phyloP scores from a whole-genome alignment of 148 eudicot genomes.

The Rhododendron henanense region DNA sequence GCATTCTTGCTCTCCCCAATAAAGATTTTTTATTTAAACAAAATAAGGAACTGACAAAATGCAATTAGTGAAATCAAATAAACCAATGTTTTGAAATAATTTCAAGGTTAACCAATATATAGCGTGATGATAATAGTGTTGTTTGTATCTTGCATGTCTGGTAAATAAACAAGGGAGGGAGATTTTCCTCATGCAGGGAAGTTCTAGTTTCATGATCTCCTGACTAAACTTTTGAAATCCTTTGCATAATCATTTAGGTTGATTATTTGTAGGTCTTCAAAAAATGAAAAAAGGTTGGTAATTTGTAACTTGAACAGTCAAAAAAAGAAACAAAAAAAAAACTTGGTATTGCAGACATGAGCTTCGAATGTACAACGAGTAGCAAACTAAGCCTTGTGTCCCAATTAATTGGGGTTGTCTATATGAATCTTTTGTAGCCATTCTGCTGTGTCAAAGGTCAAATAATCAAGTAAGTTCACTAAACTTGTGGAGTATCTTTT shows the following conservation, averaged over 20 bases:
- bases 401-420: too few relatives aligned
- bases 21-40: not conserved
- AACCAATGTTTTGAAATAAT: not conserved
- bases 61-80: slow-evolving; percentile 3
- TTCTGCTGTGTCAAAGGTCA: too few relatives aligned
- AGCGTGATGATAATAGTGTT: not conserved
- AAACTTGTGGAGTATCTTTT: too few relatives aligned
- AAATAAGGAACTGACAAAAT: not conserved
- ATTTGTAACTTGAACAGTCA: too few relatives aligned
- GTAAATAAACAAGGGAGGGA: not conserved
- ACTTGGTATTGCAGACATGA: not conserved
- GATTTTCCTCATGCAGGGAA: not conserved
- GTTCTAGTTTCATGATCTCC: not conserved
- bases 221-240: not conserved
- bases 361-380: not conserved
- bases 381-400: not conserved
- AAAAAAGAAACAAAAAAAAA: too few relatives aligned
- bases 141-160: not conserved
- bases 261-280: not conserved
- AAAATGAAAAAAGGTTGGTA: too few relatives aligned
- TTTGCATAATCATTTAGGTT: not conserved
- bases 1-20: not conserved
- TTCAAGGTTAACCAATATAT: not conserved
- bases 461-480: too few relatives aligned
- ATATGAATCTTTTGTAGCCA: too few relatives aligned